phyloP scores from a whole-genome alignment of 1,284 basidiomycete genomes.

The Albatrellus sp. region DNA sequence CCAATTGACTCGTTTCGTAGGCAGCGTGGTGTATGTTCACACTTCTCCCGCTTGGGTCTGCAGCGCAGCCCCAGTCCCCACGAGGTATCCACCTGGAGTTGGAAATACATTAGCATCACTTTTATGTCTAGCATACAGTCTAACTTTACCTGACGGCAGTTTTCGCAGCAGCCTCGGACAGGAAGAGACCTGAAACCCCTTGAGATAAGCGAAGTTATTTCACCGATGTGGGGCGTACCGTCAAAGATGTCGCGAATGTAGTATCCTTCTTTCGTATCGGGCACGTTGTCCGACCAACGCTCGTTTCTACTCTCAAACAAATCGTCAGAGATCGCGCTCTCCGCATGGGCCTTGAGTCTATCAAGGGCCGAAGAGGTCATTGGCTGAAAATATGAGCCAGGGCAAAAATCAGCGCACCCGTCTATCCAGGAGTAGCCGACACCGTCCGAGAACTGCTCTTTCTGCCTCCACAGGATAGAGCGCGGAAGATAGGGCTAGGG shows the following conservation, averaged over 20 bases:
- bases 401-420: conserved; percentile 39
- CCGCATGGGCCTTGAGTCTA: conserved; percentile 88
- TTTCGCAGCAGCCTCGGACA: conserved; percentile 72
- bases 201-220: conserved; percentile 7
- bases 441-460: conserved; percentile 99
- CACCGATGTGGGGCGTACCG: conserved; percentile 25
- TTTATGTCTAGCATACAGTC: not conserved
- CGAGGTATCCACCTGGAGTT: conserved; percentile 74
- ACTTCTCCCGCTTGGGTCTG: conserved; percentile 91
- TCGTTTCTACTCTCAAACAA: conserved; percentile 64
- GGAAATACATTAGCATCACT: conserved; percentile 5
- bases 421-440: conserved; percentile 99
- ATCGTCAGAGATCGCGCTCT: conserved; percentile 67
- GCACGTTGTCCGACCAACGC: conserved; percentile 75
- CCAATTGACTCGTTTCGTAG: conserved; percentile 32
- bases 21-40: conserved; percentile 95
- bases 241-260: conserved; percentile 93
- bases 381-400: not conserved
- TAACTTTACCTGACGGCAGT: conserved; percentile 77
- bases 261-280: conserved; percentile 97
- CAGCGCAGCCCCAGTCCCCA: conserved; percentile 91
- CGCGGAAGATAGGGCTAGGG: conserved; percentile 85
- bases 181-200: conserved; percentile 53
- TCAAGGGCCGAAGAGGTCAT: not conserved
- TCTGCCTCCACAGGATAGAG: conserved; percentile 97